Evolutionary conservation across 2,329 filamentous ascomycete species (phyloP).

Genomic region (Sporothrix humicola): DNA sequence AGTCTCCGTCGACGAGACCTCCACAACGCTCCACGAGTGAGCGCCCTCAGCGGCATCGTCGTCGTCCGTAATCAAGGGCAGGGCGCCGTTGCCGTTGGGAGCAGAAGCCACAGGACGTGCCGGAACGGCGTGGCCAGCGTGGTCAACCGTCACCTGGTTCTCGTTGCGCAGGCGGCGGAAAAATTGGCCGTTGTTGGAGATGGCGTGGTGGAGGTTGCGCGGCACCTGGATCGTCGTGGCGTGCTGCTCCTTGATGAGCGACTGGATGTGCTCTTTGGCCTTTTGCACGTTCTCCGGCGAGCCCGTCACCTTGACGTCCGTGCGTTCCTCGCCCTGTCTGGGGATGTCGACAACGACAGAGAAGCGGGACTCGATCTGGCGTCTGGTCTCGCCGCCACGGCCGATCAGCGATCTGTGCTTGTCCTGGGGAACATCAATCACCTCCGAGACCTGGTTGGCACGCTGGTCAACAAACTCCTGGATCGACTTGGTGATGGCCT

Average conservation of each 20-base stretch:
- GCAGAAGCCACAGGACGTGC: slow-evolving; percentile 66
- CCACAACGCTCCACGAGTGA: slow-evolving; percentile 84
- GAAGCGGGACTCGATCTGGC: slow-evolving; percentile 84
- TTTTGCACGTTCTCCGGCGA: slow-evolving; percentile 78
- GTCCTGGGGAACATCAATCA: slow-evolving; percentile 81
- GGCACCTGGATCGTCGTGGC: slow-evolving; percentile 88
- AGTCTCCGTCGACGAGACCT: slow-evolving; percentile 61
- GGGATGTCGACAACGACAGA: slow-evolving; percentile 88
- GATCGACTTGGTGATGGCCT: slow-evolving; percentile 85
- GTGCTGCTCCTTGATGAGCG: slow-evolving; percentile 82
- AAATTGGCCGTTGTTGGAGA: slow-evolving; percentile 89
- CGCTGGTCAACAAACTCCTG: slow-evolving; percentile 80
- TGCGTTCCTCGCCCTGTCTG: slow-evolving; percentile 82
- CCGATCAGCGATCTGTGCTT: slow-evolving; percentile 93
- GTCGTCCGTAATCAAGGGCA: slow-evolving; percentile 95
- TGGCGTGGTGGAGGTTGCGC: slow-evolving; percentile 77
- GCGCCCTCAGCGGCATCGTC: slow-evolving; percentile 66
- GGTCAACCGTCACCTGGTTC: slow-evolving; percentile 87
- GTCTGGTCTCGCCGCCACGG: slow-evolving; percentile 85
- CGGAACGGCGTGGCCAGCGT: slow-evolving; percentile 79
- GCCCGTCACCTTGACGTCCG: slow-evolving; percentile 84
- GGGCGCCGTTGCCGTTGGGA: slow-evolving; percentile 66
- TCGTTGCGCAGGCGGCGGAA: slow-evolving; percentile 90
- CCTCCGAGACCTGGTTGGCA: slow-evolving; percentile 79
- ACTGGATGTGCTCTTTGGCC: slow-evolving; percentile 83